A percentile compares a stretch with the other conserved stretches of the same genome.
Evolutionary conservation across 2,329 filamentous ascomycete species (phyloP).

Genomic region (Neospermospora avenae): DNA sequence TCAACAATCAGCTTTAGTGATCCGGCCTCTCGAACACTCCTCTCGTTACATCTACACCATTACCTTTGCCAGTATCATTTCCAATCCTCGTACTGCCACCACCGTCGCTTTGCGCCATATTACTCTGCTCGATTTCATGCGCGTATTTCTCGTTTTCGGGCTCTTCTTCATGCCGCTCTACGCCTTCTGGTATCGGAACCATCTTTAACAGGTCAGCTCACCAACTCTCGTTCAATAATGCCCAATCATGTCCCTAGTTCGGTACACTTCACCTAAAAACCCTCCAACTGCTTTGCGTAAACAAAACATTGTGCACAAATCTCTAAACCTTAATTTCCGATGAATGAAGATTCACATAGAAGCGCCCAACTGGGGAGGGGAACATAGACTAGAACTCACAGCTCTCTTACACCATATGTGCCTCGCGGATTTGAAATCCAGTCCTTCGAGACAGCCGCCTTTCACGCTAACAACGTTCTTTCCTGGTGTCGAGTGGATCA

Average conservation of each 20-base stretch:
- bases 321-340: neutral
- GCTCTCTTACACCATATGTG: conserved; percentile 68
- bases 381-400: conserved; percentile 10
- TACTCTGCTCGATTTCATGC: neutral
- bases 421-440: conserved; percentile 57
- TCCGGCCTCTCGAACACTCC: neutral
- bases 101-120: neutral
- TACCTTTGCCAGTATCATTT: neutral
- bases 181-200: conserved; percentile 64
- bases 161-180: conserved; percentile 54
- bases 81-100: neutral
- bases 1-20: neutral
- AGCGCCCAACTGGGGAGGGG: neutral
- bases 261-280: no score
- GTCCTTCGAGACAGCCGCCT: conserved; percentile 61
- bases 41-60: neutral
- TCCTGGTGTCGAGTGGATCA: conserved; percentile 59
- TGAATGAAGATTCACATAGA: neutral
- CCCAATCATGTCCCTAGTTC: no score
- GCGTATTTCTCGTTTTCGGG: conserved; percentile 33
- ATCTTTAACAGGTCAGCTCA: no score
- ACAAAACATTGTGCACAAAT: no score
- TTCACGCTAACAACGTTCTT: conserved; percentile 64
- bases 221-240: no score
- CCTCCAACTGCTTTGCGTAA: no score